Percentiles rank a stretch among this genome's conserved stretches.
These are phyloP conservation scores for Umbelopsis sp. DNA, from an alignment of 371 early-diverging fungal genomes.

Conservation along the genomic window DNA sequence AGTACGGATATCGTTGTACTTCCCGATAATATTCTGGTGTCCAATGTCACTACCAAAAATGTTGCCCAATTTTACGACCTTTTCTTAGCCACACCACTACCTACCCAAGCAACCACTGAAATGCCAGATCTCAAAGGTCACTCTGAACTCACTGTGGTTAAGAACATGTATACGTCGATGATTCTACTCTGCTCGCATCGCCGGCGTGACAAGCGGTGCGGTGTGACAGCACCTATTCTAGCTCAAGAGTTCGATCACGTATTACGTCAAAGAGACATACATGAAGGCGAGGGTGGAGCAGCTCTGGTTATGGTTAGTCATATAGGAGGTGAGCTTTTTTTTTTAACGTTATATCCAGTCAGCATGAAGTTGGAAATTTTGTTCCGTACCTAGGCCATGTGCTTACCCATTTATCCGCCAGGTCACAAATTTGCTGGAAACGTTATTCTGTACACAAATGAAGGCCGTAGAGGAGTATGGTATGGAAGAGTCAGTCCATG, in stretches of 20 bases:
- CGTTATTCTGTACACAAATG: conserved; percentile 63
- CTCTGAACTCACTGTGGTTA: conserved; percentile 33
- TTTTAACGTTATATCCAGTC: neutral
- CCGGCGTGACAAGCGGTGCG: conserved; percentile 82
- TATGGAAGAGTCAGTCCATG: conserved; percentile 70
- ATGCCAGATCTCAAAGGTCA: conserved; percentile 4
- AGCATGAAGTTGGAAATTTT: neutral
- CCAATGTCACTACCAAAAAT: conserved; percentile 54
- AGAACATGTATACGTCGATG: conserved; percentile 51
- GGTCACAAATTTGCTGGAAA: conserved; percentile 87
- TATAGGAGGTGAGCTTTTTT: conserved; percentile 60
- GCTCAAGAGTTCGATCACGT: conserved; percentile 67
- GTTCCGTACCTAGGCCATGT: neutral
- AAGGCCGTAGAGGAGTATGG: conserved; percentile 65
- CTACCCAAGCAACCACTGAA: conserved; percentile 23
- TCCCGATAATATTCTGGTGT: conserved; percentile 61
- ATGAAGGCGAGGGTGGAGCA: conserved; percentile 47
- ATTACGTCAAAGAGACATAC: conserved; percentile 61
- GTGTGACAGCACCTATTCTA: conserved; percentile 75
- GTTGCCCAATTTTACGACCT: conserved; percentile 51
- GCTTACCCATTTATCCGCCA: conserved; percentile 20
- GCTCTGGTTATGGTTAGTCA: conserved; percentile 69
- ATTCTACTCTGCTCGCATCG: conserved; percentile 82
- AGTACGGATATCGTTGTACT: conserved; percentile 50
- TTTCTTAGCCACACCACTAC: conserved; percentile 48